phyloP scores from a whole-genome alignment of 257 asterid species.

The Solanum sejunctum region DNA sequence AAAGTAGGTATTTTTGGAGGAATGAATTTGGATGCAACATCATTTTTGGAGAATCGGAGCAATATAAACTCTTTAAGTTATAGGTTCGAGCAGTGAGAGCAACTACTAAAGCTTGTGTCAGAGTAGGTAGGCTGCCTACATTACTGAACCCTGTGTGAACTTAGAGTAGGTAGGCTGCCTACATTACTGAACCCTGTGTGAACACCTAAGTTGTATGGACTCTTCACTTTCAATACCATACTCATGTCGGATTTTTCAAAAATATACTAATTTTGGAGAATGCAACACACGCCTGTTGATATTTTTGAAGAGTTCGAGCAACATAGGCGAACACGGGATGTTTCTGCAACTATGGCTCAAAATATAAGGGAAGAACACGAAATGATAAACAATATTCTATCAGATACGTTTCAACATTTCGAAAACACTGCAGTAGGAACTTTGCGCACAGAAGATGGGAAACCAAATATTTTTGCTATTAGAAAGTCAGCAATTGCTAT shows the following conservation, averaged over 20 bases:
- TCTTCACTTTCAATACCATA: too few relatives aligned
- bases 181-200: neutral
- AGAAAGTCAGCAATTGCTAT: constrained; percentile 18
- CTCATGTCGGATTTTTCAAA: too few relatives aligned
- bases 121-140: neutral
- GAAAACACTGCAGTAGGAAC: constrained; percentile 20
- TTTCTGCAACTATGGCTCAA: constrained; percentile 29
- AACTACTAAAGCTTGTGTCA: neutral
- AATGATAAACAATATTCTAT: constrained; percentile 30
- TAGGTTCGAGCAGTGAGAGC: neutral
- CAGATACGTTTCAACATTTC: constrained; percentile 23
- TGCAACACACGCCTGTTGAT: too few relatives aligned
- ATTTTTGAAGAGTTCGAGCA: too few relatives aligned
- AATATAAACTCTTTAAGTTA: neutral
- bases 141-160: too few relatives aligned
- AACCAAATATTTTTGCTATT: constrained; percentile 34
- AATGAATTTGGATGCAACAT: neutral
- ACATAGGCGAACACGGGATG: neutral
- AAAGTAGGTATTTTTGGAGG: neutral
- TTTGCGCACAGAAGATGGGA: constrained; percentile 31
- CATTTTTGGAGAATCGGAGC: neutral
- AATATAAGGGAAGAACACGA: constrained; percentile 52
- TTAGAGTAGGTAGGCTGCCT: neutral
- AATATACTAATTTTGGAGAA: too few relatives aligned
- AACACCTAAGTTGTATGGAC: too few relatives aligned